These are phyloP conservation scores for Penicillium sp. DNA, from an alignment of 2,329 filamentous ascomycete genomes.

Conservation along the genomic window DNA sequence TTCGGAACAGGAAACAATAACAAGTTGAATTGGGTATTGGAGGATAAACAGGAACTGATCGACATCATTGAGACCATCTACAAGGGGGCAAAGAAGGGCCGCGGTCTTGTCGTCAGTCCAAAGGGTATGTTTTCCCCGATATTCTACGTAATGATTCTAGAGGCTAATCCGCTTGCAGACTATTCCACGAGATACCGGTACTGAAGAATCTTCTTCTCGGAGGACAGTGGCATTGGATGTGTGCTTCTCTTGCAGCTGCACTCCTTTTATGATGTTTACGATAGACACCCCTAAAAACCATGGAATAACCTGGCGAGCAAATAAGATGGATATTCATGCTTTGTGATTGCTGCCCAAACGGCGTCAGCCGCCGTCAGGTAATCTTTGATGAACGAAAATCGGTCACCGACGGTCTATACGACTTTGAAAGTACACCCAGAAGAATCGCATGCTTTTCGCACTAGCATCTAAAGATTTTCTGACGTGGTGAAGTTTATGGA, in stretches of 20 bases:
- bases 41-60: slow-evolving; percentile 98
- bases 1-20: slow-evolving; percentile 99
- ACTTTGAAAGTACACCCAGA: background rate
- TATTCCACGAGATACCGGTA: slow-evolving; percentile 74
- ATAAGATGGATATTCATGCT: slow-evolving; percentile 2
- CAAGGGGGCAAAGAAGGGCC: slow-evolving; percentile 95
- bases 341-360: background rate
- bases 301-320: background rate
- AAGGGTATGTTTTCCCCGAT: slow-evolving; percentile 64
- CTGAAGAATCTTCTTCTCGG: slow-evolving; percentile 36
- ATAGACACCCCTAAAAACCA: slow-evolving; percentile 13
- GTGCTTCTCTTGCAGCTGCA: background rate
- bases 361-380: too few species aligned
- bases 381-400: too few species aligned
- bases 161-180: slow-evolving; percentile 36
- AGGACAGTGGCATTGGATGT: slow-evolving; percentile 5
- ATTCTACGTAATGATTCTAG: background rate
- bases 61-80: slow-evolving; percentile 99
- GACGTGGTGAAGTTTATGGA: too few species aligned
- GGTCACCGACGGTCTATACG: background rate
- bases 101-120: slow-evolving; percentile 93
- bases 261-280: slow-evolving; percentile 22
- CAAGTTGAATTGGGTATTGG: slow-evolving; percentile 93
- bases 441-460: background rate
- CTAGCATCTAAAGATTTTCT: background rate